Base-by-base conservation (phyloP, 2,329 filamentous ascomycete genomes). In the Helotiales sp. region DNA sequence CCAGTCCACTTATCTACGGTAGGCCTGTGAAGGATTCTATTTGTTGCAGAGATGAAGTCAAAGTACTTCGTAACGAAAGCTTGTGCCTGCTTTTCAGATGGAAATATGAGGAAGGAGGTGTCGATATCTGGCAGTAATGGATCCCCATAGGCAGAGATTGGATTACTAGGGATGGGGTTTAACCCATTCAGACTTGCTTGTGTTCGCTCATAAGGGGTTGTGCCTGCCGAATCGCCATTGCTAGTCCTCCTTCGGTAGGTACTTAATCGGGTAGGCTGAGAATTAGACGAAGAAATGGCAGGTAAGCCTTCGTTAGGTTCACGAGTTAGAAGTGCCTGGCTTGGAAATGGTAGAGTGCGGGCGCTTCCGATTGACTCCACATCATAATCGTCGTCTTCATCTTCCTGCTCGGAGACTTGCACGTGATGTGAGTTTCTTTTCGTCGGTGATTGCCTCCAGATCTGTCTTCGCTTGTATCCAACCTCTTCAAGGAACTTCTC, bases 1-100 rank as follows among this genome's bases (percentile, higher is more conserved):
- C 71, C 66, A 6, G 79, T 65, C 79, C 81, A 83, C 0, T 60
- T 55, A 51, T 80, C 76, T 0, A 82, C 77, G 2, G 77, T 79
- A 0, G 78, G 78, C 0, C 79, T 72, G 63, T 85, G 81, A n/a
- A 85, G 62, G 52, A 84, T 81, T 3, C 81, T 76, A 60, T 84
- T 83, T 0, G 81, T 84, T 0, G 82, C 80, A 19, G 83, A 79
- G 9, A 79, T 82, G 52, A 80, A 81, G 36, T 84, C 81, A 60
- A 85, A 85, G 49, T 84, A 85, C 2, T 81, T 71, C 2, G 74
- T 61, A 3, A 78, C 72, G 6, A 85, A 70, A 2, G 84, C 47
- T 17, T 46, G 55, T 1, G 68, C 69, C 22, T 70, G 69, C 10
- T 66, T 63, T 33, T 63, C 61, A 3, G 71, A 67, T 6, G 73